Evolutionary conservation across 768 basidiomycete species (phyloP), one percentile per base, ranked within the genome.

Genomic region (Melanogaster broomeanus): DNA sequence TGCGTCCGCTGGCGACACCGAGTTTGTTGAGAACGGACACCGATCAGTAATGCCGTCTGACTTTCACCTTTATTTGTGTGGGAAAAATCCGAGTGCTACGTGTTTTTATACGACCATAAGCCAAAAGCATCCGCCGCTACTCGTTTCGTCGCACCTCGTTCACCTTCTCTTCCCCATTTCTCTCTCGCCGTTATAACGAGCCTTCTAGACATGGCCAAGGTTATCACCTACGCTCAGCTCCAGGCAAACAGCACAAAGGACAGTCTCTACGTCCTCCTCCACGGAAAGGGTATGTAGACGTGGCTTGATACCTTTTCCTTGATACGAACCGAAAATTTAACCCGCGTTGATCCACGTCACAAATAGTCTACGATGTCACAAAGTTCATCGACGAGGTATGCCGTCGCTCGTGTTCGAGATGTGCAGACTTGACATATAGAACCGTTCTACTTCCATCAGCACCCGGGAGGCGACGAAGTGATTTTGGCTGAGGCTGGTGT

Each of bases 401-500:
- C 64, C 37, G 30, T 46, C 41, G 22, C 25, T 51, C 22, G 13
- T 35, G 44, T 25, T 12, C 27, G 27, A 27, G 34, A 47, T 45
- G 5, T 50, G n/a, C 43, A 10, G 8, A 18, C 7, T 11, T 41
- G 24, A 27, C 51, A 43, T 50, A 65, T 11, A 64, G 33, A 13
- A 10, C 25, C 38, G 49, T 45, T 42, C 35, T 56, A 31, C 4
- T 48, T 21, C 38, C 18, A 21, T 16, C 65, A 91, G 95, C 95
- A 97, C 66, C 95, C 94, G 21, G 96, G 96, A 69, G 97, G 97
- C 57, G 97, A 98, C 76, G 97, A 99, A 76, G 96, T 99, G 49
- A 83, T 99, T 56, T 72, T 98, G 46, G 88, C 90, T 52, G 97
- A 99, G 75, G 87, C 84, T 65, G 90, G 91, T 87, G 73, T 66